Percentiles rank a stretch among this genome's conserved stretches.
phyloP scores from a whole-genome alignment of 192 early-diverging fungal genomes.

The Podila horticola region DNA sequence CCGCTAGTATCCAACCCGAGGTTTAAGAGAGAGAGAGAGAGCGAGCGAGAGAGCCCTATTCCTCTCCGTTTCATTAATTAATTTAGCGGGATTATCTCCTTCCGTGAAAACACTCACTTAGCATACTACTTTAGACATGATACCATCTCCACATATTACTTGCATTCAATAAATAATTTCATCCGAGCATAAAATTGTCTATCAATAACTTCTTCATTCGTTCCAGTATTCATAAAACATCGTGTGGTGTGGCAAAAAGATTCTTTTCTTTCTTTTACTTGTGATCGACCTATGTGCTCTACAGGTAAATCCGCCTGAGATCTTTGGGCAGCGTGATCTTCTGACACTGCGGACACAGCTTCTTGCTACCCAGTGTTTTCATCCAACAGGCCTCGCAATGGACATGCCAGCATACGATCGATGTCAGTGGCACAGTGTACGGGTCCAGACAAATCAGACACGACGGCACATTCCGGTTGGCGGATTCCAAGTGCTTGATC shows the following conservation, averaged over 20 bases:
- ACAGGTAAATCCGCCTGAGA: conserved; percentile 84
- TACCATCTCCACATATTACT: not conserved
- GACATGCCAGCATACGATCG: conserved; percentile 93
- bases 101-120: not conserved
- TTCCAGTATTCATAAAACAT: too few species aligned
- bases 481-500: conserved; percentile 70
- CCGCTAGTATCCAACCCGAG: conserved; percentile 7
- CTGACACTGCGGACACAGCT: conserved; percentile 91
- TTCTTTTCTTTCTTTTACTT: not conserved
- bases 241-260: too few species aligned
- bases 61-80: not conserved
- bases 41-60: not conserved
- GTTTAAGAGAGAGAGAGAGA: not conserved
- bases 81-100: not conserved
- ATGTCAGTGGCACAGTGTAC: conserved; percentile 76
- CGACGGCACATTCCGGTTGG: conserved; percentile 58
- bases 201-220: too few species aligned
- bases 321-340: conserved; percentile 86
- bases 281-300: conserved; percentile 22
- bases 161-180: not conserved
- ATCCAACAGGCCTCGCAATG: conserved; percentile 93
- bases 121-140: too few species aligned
- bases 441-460: conserved; percentile 87
- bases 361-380: conserved; percentile 83
- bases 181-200: too few species aligned